Evolutionary conservation across 164 flowering plant species (phyloP).

Genomic region (Tinospora cordifolia): DNA sequence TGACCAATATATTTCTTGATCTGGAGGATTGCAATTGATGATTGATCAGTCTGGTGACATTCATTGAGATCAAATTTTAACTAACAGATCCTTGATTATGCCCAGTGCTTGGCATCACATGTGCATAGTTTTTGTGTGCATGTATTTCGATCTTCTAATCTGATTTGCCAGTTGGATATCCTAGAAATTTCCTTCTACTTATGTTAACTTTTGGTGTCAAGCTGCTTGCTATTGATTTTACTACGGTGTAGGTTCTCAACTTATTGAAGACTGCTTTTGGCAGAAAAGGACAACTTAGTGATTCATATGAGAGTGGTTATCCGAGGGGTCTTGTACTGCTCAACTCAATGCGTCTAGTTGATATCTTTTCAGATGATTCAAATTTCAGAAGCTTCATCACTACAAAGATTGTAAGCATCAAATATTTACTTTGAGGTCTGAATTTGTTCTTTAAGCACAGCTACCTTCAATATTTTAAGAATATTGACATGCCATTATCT

Average conservation of each 20-base stretch:
- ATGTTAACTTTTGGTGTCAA: neutral
- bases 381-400: slow-evolving; percentile 77
- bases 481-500: neutral
- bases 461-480: neutral
- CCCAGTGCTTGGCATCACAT: no score
- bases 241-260: slow-evolving; percentile 57
- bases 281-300: slow-evolving; percentile 24
- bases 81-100: neutral
- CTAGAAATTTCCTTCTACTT: neutral
- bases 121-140: neutral
- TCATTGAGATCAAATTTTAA: neutral
- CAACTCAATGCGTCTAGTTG: slow-evolving; percentile 87
- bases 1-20: neutral
- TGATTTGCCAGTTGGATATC: neutral
- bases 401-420: slow-evolving; percentile 56
- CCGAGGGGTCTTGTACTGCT: slow-evolving; percentile 79
- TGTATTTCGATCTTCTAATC: neutral
- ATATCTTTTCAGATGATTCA: slow-evolving; percentile 95
- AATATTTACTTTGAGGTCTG: neutral
- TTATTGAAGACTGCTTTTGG: slow-evolving; percentile 54
- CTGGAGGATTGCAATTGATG: neutral
- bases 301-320: slow-evolving; percentile 27
- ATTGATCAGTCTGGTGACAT: neutral
- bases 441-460: no score
- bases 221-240: slow-evolving; percentile 11